A percentile compares a stretch with the other conserved stretches of the same genome.
These are phyloP conservation scores for Comarum palustre DNA, from an alignment of 306 rosid genomes.

Conservation along the genomic window DNA sequence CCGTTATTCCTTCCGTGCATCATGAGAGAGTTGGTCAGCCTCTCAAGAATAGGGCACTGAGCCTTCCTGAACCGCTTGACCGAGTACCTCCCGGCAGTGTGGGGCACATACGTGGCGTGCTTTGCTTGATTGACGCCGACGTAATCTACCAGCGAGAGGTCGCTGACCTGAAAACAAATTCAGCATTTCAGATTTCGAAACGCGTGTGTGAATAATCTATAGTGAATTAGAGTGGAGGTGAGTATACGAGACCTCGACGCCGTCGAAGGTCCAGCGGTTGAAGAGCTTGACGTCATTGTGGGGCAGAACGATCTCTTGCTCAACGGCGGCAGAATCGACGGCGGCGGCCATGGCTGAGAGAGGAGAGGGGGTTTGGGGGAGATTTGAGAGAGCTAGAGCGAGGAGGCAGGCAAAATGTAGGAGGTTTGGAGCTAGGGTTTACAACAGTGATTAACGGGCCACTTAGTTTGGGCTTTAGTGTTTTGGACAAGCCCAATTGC, in stretches of 20 bases:
- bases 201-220: too few relatives aligned
- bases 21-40: slow-evolving; percentile 23
- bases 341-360: slow-evolving; percentile 4
- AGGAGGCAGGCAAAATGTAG: not conserved
- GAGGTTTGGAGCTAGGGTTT: not conserved
- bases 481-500: not conserved
- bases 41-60: slow-evolving; percentile 16
- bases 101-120: slow-evolving; percentile 21
- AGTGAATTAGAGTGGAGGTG: not conserved
- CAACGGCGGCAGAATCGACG: not conserved
- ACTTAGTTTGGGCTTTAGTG: too few relatives aligned
- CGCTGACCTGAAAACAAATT: not conserved
- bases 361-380: not conserved
- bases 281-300: slow-evolving; percentile 17
- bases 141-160: slow-evolving; percentile 12
- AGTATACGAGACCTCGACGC: not conserved
- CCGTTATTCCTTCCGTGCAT: slow-evolving; percentile 23
- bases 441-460: not conserved
- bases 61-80: slow-evolving; percentile 23
- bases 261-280: slow-evolving; percentile 19
- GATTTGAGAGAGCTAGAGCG: not conserved
- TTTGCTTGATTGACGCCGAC: slow-evolving; percentile 1
- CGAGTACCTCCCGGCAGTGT: slow-evolving; percentile 20
- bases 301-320: not conserved
- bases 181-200: not conserved